These are phyloP conservation scores for Starmerella sp. DNA, from an alignment of 805 yeast genomes.

Conservation along the genomic window DNA sequence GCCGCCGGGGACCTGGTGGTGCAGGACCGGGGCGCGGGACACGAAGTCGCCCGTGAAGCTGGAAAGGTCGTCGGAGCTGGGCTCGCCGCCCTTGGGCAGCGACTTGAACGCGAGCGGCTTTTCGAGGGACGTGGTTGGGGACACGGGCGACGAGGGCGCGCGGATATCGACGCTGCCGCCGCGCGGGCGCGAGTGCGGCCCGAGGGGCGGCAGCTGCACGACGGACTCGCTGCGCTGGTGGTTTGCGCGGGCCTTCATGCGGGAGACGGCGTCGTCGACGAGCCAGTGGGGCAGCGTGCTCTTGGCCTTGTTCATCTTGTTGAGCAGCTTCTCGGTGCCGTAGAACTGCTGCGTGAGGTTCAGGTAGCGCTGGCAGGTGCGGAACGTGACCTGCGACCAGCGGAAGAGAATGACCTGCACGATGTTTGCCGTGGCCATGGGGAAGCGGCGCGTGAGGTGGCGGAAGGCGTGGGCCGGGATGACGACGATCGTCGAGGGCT, in stretches of 20 bases:
- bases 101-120: background rate
- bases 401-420: constrained; percentile 85
- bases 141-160: constrained; percentile 21
- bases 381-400: constrained; percentile 80
- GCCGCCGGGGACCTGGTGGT: constrained; percentile 4
- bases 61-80: background rate
- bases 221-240: background rate
- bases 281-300: constrained; percentile 10
- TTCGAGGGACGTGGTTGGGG: background rate
- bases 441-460: constrained; percentile 59
- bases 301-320: constrained; percentile 24
- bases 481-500: constrained; percentile 75
- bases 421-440: constrained; percentile 84
- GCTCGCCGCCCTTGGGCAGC: background rate
- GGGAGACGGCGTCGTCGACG: constrained; percentile 5
- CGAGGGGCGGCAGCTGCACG: constrained; percentile 4
- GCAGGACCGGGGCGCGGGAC: background rate
- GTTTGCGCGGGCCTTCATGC: constrained; percentile 5
- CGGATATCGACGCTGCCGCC: background rate
- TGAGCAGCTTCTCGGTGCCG: constrained; percentile 60
- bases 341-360: constrained; percentile 75
- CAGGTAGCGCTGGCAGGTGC: constrained; percentile 75
- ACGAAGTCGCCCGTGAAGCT: background rate
- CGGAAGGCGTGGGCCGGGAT: constrained; percentile 79
- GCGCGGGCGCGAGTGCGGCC: background rate